Conservation (phyloP, 2,329 filamentous ascomycete species). For the Aspergillus sp. region DNA sequence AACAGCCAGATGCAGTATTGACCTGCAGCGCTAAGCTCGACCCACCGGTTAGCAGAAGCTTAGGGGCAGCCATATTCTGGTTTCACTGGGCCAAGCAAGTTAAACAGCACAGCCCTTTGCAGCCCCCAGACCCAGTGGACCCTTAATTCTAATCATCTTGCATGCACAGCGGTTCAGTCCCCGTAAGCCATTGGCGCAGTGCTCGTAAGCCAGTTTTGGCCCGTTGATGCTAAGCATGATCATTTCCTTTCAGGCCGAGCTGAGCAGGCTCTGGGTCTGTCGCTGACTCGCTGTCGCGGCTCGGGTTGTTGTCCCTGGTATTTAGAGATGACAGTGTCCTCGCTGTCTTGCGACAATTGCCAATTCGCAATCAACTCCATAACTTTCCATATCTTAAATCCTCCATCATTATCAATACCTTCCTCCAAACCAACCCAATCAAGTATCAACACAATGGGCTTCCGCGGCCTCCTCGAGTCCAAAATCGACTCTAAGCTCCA, state of each 20-base stretch:
- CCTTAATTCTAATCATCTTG: neutral
- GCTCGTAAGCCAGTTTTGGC: neutral
- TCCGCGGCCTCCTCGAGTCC: slow-evolving; percentile 29
- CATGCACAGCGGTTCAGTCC: neutral
- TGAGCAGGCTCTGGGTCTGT: too few relatives aligned
- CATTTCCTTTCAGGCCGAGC: too few relatives aligned
- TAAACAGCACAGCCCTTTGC: neutral
- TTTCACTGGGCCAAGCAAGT: neutral
- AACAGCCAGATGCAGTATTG: neutral
- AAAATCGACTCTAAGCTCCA: slow-evolving; percentile 20
- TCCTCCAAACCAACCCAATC: too few relatives aligned
- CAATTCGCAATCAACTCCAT: too few relatives aligned
- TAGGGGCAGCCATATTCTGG: neutral
- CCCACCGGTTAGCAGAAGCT: neutral
- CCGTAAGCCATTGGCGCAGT: neutral
- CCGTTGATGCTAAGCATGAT: too few relatives aligned
- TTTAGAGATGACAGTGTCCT: too few relatives aligned
- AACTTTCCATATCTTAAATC: too few relatives aligned
- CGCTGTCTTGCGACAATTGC: too few relatives aligned
- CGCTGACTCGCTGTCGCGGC: too few relatives aligned
- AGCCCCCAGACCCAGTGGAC: neutral
- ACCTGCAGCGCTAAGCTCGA: neutral
- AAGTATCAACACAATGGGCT: slow-evolving; percentile 20
- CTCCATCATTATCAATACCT: too few relatives aligned
- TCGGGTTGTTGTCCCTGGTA: too few relatives aligned